Conservation (phyloP, 2,329 filamentous ascomycete genomes). For the Aureobasidium leucospermi region DNA sequence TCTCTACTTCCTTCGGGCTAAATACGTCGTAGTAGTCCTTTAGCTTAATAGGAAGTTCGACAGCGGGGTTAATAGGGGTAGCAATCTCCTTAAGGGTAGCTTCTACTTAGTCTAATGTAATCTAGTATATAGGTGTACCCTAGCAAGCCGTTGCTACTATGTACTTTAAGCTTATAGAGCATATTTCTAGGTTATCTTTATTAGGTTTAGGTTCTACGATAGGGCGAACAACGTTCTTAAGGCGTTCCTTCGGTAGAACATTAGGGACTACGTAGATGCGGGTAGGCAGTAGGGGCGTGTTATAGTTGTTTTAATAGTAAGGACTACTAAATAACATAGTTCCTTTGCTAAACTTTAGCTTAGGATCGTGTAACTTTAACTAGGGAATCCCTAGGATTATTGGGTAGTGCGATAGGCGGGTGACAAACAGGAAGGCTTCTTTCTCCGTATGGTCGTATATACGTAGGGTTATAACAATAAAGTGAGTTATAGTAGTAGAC, state of each 20-base stretch:
- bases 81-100: not conserved
- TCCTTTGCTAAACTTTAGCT: not conserved
- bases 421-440: not conserved
- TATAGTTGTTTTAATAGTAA: not conserved
- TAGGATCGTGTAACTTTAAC: not conserved
- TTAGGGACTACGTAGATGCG: not conserved
- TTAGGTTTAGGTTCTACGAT: not conserved
- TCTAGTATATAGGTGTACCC: not conserved
- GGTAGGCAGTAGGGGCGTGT: not conserved
- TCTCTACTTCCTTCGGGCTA: constrained; percentile 5
- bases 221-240: not conserved
- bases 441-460: not conserved
- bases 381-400: not conserved
- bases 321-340: not conserved
- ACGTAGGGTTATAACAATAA: not conserved
- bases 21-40: not conserved
- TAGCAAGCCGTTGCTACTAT: not conserved
- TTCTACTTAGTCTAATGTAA: not conserved
- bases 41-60: constrained; percentile 1
- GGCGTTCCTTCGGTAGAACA: not conserved
- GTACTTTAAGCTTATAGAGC: not conserved
- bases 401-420: not conserved
- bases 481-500: not conserved
- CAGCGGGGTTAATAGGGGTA: not conserved
- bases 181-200: not conserved